Conservation (phyloP, 495 filamentous ascomycete species). For the Lineolata rhizophorae region DNA sequence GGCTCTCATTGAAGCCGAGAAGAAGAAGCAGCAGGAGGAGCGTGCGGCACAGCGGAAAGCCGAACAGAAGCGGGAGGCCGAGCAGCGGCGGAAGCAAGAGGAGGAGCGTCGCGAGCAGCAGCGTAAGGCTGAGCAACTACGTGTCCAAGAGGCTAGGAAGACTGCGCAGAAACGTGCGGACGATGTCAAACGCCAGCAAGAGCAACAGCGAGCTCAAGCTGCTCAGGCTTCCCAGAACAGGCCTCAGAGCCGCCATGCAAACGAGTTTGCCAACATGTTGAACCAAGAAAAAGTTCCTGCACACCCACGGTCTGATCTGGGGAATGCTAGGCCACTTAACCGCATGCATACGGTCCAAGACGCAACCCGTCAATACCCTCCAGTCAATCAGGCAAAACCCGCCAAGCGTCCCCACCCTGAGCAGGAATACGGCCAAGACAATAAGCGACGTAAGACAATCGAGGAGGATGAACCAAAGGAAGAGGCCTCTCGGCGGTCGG, state of each 20-base stretch:
- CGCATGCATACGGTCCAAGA: constrained; percentile 31
- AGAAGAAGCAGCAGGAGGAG: constrained; percentile 64
- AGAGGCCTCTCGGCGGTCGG: constrained; percentile 20
- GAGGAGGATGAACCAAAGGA: constrained; percentile 30
- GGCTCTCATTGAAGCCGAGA: constrained; percentile 41
- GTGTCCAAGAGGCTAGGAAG: constrained; percentile 38
- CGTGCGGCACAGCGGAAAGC: constrained; percentile 54
- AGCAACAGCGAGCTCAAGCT: constrained; percentile 22
- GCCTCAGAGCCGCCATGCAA: constrained; percentile 2
- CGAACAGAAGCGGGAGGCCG: constrained; percentile 54
- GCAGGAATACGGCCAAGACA: constrained; percentile 26
- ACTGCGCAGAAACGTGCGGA: constrained; percentile 42
- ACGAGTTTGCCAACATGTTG: constrained; percentile 14
- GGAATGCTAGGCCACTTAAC: constrained; percentile 27
- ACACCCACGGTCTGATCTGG: constrained; percentile 24
- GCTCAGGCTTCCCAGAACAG: too few relatives aligned
- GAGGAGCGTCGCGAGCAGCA: constrained; percentile 26
- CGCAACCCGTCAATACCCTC: constrained; percentile 24
- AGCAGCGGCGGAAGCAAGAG: constrained; percentile 25
- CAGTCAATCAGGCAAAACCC: constrained; percentile 41
- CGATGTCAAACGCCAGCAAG: constrained; percentile 37
- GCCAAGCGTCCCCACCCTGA: constrained; percentile 32
- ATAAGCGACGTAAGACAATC: constrained; percentile 35
- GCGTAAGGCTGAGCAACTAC: constrained; percentile 25
- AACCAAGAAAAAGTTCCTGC: constrained; percentile 20